phyloP scores from a whole-genome alignment of 2,329 filamentous ascomycete species.

The Cladosporium sp. region DNA sequence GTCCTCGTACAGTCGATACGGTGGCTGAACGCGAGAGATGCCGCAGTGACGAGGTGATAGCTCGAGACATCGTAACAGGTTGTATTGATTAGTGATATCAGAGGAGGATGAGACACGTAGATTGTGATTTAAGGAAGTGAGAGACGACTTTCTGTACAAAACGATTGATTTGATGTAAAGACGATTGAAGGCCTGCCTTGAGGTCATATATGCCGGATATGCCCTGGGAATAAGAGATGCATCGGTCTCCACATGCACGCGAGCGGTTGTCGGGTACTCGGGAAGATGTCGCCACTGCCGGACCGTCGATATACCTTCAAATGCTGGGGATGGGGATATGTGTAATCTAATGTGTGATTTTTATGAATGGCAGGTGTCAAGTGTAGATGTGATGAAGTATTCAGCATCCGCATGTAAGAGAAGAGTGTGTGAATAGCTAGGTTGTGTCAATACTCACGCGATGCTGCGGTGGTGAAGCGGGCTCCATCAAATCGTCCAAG shows the following conservation, averaged over 20 bases:
- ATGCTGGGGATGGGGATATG: background rate
- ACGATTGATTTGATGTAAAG: background rate
- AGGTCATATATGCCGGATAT: constrained; percentile 17
- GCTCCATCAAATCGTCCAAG: constrained; percentile 1
- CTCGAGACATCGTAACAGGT: constrained; percentile 4
- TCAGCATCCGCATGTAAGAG: background rate
- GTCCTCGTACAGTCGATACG: background rate
- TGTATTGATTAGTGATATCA: background rate
- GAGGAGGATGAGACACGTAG: background rate
- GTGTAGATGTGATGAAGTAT: too few species aligned
- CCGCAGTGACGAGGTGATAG: background rate
- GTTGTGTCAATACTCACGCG: background rate
- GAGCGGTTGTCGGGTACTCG: constrained; percentile 20
- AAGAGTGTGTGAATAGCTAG: background rate
- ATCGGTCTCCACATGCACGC: constrained; percentile 18
- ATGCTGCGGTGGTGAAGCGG: background rate
- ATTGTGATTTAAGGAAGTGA: background rate
- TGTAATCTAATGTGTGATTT: background rate
- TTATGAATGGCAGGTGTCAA: background rate
- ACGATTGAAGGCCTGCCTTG: background rate
- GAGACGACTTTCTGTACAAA: background rate
- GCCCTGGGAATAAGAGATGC: constrained; percentile 19
- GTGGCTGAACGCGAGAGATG: background rate
- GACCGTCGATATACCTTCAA: background rate
- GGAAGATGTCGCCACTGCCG: constrained; percentile 12